A percentile compares a stretch with the other conserved stretches of the same genome.
These are phyloP conservation scores for Cordyceps cateniannulata DNA, from an alignment of 2,329 filamentous ascomycete species.

Conservation along the genomic window DNA sequence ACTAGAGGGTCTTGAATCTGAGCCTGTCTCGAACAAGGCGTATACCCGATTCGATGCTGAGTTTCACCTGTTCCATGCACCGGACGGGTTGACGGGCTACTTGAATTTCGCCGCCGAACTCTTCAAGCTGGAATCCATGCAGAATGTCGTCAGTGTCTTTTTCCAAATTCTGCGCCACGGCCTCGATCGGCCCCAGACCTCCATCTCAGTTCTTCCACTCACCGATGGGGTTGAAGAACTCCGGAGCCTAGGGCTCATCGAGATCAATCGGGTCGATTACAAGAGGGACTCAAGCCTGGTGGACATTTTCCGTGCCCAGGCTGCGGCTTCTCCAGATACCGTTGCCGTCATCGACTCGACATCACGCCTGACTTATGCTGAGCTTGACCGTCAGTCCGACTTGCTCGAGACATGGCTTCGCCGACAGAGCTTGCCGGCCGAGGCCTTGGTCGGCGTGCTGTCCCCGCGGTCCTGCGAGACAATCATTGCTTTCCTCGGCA, in stretches of 20 bases:
- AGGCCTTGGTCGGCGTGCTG: constrained; percentile 18
- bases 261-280: constrained; percentile 10
- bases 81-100: not conserved
- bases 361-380: constrained; percentile 16
- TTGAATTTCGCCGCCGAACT: not conserved
- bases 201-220: not conserved
- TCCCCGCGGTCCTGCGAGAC: constrained; percentile 20
- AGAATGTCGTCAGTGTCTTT: not conserved
- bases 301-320: constrained; percentile 19
- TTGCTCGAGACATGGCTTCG: constrained; percentile 17
- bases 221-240: not conserved
- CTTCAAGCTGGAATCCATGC: not conserved
- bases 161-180: not conserved
- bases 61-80: constrained; percentile 1
- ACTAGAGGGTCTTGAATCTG: not conserved
- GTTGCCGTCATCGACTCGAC: constrained; percentile 18
- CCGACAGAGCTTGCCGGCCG: not conserved
- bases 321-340: not conserved
- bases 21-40: not conserved
- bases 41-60: constrained; percentile 1
- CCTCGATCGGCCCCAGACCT: not conserved
- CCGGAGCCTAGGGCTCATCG: constrained; percentile 4
- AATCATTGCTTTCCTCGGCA: constrained; percentile 18
- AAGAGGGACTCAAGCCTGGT: constrained; percentile 17
- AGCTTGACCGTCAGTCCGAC: constrained; percentile 18